A percentile compares a stretch with the other conserved stretches of the same genome.
Evolutionary conservation across 345 rosid genomes (phyloP).

Genomic region (Aethionema arabicum): DNA sequence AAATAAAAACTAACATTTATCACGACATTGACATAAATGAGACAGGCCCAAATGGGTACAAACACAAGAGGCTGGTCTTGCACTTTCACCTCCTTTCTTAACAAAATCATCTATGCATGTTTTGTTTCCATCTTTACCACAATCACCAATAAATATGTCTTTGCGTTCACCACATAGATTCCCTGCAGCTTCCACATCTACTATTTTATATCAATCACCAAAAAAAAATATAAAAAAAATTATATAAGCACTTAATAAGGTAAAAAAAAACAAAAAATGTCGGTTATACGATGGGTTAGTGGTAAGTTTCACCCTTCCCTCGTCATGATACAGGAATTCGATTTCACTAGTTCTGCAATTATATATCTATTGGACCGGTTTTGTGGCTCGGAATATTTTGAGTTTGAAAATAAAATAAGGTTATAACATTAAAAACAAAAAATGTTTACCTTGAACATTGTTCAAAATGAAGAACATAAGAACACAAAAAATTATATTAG

Average conservation of each 20-base stretch:
- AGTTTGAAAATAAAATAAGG: too few relatives aligned
- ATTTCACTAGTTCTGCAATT: too few relatives aligned
- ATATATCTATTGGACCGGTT: too few relatives aligned
- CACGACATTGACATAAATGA: slow-evolving; percentile 27
- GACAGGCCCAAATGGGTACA: slow-evolving; percentile 19
- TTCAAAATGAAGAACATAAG: slow-evolving; percentile 15
- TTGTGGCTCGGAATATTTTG: too few relatives aligned
- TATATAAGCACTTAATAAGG: too few relatives aligned
- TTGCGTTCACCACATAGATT: not conserved
- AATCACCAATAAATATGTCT: slow-evolving; percentile 24
- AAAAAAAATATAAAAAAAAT: not conserved
- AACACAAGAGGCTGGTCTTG: slow-evolving; percentile 18
- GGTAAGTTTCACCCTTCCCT: too few relatives aligned
- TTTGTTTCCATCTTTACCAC: slow-evolving; percentile 22
- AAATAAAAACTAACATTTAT: slow-evolving; percentile 8
- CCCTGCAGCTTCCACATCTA: slow-evolving; percentile 28
- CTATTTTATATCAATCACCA: slow-evolving; percentile 5
- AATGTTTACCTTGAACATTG: slow-evolving; percentile 24
- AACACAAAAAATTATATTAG: not conserved
- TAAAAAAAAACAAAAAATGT: too few relatives aligned
- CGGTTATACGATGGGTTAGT: too few relatives aligned
- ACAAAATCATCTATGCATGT: slow-evolving; percentile 34
- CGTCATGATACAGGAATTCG: too few relatives aligned
- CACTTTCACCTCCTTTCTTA: slow-evolving; percentile 13
- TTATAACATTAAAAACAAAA: too few relatives aligned